Base-by-base conservation (phyloP, 345 rosid species). In the Eucalyptus pauciflora region DNA sequence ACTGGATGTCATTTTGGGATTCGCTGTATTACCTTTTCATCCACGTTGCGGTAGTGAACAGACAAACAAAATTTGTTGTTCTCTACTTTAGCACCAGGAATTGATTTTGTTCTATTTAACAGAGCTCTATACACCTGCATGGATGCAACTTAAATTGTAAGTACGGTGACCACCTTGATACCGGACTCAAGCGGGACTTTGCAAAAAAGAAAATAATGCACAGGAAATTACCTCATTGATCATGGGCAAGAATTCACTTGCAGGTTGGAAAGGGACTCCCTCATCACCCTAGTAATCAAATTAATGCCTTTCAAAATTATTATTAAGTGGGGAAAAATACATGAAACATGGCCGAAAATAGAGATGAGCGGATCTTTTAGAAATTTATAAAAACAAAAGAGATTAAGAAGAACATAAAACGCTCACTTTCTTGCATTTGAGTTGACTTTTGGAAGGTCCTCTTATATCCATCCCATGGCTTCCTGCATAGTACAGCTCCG, bases 401-500 rank as follows among this genome's bases (percentile, higher is more conserved):
- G 10, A 1, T n/a, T 60, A 67, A 67, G 3, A 76, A 76, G 16
- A 76, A 76, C 29, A 76, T 41, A 18, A 58, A 37, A 29, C 13
- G 31, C 92, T 87, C 88, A 95, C 96, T 93, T 94, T 94, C 81
- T 90, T 89, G 94, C 92, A 90, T 88, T 76, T 92, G 87, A 90
- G 85, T 76, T 87, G 85, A 52, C 89, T 93, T 87, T 91, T 94
- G 25, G 96, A 91, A 87, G 99, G 99, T 17, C 96, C 97, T 92
- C 92, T 95, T 76, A 98, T 98, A 93, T 98, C 99, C 99, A 98
- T 98, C n/a, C 99, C 99, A 89, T 98, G 99, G 91, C 99, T 98
- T 25, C 98, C 99, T 1, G 99, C 99, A 87, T 98, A 98, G 89
- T 97, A 96, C 86, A 98, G 95, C 88, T 90, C 99, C 5, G 94